phyloP scores from a whole-genome alignment of 2,329 filamentous ascomycete genomes.

The Hypomyces perniciosus region DNA sequence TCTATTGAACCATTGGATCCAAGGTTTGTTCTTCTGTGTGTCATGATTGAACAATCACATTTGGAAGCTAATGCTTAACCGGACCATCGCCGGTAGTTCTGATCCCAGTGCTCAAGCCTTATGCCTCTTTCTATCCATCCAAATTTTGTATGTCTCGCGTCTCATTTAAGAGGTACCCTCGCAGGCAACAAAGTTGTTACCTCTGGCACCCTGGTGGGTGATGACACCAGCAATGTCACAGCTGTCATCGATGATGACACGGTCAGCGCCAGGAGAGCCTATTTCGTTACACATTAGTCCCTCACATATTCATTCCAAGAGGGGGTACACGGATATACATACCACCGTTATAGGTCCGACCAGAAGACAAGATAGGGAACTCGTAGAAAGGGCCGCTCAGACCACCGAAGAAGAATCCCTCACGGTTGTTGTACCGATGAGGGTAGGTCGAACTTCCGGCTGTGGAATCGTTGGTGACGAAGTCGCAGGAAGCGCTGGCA shows the following conservation, averaged over 20 bases:
- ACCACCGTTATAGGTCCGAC: conserved; percentile 30
- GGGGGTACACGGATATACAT: neutral
- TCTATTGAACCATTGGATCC: too few species aligned
- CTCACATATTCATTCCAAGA: neutral
- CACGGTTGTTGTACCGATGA: conserved; percentile 33
- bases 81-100: too few species aligned
- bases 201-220: conserved; percentile 63
- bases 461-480: conserved; percentile 17
- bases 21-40: too few species aligned
- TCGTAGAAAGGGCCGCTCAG: conserved; percentile 30
- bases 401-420: conserved; percentile 28
- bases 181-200: conserved; percentile 63
- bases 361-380: conserved; percentile 30
- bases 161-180: neutral
- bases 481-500: conserved; percentile 21
- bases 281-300: neutral
- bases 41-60: too few species aligned
- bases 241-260: conserved; percentile 52
- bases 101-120: too few species aligned
- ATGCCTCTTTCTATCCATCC: too few species aligned
- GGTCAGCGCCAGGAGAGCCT: conserved; percentile 53
- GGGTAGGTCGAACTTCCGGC: conserved; percentile 30
- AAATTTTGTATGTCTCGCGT: too few species aligned
- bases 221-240: conserved; percentile 57
- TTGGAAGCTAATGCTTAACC: too few species aligned